These are phyloP conservation scores for Fereydounia khargensis DNA, from an alignment of 1,284 basidiomycete species.

Conservation along the genomic window DNA sequence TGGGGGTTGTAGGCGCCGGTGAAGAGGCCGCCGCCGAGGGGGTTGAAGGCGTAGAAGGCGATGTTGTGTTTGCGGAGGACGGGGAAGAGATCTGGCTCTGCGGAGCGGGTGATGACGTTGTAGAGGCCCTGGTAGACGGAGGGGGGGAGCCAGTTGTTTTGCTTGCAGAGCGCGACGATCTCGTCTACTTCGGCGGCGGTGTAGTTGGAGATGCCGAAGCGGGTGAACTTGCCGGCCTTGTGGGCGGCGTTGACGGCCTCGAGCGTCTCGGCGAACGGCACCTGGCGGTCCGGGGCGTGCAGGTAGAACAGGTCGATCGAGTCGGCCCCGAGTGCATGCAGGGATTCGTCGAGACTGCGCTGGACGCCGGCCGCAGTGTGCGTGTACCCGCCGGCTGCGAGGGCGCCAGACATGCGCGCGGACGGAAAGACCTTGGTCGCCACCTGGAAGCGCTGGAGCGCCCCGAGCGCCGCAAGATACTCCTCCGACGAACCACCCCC, in stretches of 20 bases:
- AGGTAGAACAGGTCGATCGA: slow-evolving; percentile 64
- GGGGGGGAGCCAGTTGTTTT: slow-evolving; percentile 66
- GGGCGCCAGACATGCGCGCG: slow-evolving; percentile 15
- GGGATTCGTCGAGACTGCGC: slow-evolving; percentile 36
- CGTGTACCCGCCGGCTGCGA: slow-evolving; percentile 20
- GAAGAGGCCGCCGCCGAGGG: slow-evolving; percentile 43
- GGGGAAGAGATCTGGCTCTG: slow-evolving; percentile 34
- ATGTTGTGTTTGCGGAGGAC: slow-evolving; percentile 63
- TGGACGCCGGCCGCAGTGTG: slow-evolving; percentile 59
- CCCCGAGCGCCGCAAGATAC: slow-evolving; percentile 23
- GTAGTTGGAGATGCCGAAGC: slow-evolving; percentile 65
- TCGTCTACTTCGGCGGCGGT: slow-evolving; percentile 66
- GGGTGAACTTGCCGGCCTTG: slow-evolving; percentile 62
- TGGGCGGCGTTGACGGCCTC: slow-evolving; percentile 63
- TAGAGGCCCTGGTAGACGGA: slow-evolving; percentile 67
- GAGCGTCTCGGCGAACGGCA: slow-evolving; percentile 62
- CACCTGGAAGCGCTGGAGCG: slow-evolving; percentile 21
- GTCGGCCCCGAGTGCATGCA: slow-evolving; percentile 56
- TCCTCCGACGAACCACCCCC: slow-evolving; percentile 27
- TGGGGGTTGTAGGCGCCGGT: slow-evolving; percentile 12
- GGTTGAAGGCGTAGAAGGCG: slow-evolving; percentile 59
- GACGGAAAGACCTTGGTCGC: slow-evolving; percentile 58
- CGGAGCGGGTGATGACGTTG: slow-evolving; percentile 32
- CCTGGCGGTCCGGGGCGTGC: slow-evolving; percentile 64
- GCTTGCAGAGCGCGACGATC: slow-evolving; percentile 65